Percentiles rank a stretch among this genome's conserved stretches.
These are phyloP conservation scores for Boletellus ananiceps DNA, from an alignment of 768 basidiomycete species.

Conservation along the genomic window DNA sequence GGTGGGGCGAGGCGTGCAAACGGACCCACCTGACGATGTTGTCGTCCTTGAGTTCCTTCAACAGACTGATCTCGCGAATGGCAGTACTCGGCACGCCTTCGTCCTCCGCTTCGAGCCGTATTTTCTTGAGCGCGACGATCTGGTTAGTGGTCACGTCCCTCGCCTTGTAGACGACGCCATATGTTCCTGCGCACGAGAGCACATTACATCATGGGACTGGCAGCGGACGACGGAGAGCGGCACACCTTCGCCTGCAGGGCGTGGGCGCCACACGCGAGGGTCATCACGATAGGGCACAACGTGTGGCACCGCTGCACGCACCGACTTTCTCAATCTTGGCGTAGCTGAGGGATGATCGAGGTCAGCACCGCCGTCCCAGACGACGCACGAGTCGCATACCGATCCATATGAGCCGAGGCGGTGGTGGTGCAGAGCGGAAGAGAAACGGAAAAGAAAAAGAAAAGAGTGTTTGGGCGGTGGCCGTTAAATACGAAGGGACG, in stretches of 20 bases:
- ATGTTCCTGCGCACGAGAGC: slow-evolving; percentile 64
- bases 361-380: slow-evolving; percentile 15
- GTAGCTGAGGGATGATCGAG: slow-evolving; percentile 56
- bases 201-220: slow-evolving; percentile 3
- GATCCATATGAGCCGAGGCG: slow-evolving; percentile 27
- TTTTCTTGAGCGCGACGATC: slow-evolving; percentile 98
- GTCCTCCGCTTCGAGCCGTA: slow-evolving; percentile 95
- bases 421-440: slow-evolving; percentile 5
- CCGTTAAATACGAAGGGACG: slow-evolving; percentile 16
- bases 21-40: slow-evolving; percentile 80
- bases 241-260: slow-evolving; percentile 41
- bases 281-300: slow-evolving; percentile 8
- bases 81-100: slow-evolving; percentile 98
- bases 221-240: neutral
- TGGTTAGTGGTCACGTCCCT: slow-evolving; percentile 71
- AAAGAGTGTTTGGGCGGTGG: slow-evolving; percentile 7
- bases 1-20: neutral
- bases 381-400: slow-evolving; percentile 22
- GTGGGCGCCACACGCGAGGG: slow-evolving; percentile 16
- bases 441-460: neutral
- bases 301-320: slow-evolving; percentile 44
- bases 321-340: slow-evolving; percentile 98
- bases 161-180: slow-evolving; percentile 98
- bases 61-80: slow-evolving; percentile 93
- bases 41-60: slow-evolving; percentile 95